phyloP scores from a whole-genome alignment of 306 rosid species.

The Benincasa hispida region DNA sequence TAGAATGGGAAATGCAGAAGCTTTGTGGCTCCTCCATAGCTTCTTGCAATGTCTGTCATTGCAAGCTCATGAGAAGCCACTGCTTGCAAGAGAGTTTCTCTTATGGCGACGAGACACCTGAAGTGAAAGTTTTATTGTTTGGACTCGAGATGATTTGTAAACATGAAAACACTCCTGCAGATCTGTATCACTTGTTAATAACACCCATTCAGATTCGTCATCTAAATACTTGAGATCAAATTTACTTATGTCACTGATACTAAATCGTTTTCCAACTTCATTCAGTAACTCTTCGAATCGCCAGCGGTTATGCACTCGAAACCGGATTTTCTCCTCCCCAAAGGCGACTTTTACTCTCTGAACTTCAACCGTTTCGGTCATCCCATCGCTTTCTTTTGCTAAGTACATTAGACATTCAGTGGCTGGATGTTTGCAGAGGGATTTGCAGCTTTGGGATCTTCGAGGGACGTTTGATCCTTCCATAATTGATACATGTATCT shows the following conservation, averaged over 20 bases:
- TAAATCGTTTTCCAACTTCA: conserved; percentile 53
- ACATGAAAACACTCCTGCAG: conserved; percentile 87
- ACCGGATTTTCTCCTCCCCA: conserved; percentile 71
- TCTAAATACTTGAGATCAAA: conserved; percentile 76
- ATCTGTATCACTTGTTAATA: conserved; percentile 83
- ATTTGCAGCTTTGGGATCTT: conserved; percentile 57
- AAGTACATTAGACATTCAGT: conserved; percentile 4
- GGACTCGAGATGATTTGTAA: conserved; percentile 30
- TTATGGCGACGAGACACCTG: conserved; percentile 27
- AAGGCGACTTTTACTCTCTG: conserved; percentile 53
- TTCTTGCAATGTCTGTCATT: conserved; percentile 3
- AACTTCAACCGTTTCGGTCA: conserved; percentile 18
- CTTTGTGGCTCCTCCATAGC: not conserved
- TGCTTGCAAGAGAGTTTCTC: conserved; percentile 19
- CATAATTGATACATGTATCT: conserved; percentile 24
- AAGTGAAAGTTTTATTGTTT: conserved; percentile 60
- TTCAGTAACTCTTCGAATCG: conserved; percentile 34
- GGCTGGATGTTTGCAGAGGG: conserved; percentile 29
- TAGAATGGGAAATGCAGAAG: not conserved
- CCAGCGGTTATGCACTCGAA: conserved; percentile 49
- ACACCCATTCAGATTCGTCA: conserved; percentile 86
- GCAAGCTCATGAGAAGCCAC: conserved; percentile 12
- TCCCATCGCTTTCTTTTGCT: conserved; percentile 6
- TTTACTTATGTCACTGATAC: conserved; percentile 41
- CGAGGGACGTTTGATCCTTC: conserved; percentile 25